Percentiles rank a stretch among this genome's conserved stretches.
phyloP scores from a whole-genome alignment of 495 filamentous ascomycete genomes.

The Hyaloscypha bicolor region DNA sequence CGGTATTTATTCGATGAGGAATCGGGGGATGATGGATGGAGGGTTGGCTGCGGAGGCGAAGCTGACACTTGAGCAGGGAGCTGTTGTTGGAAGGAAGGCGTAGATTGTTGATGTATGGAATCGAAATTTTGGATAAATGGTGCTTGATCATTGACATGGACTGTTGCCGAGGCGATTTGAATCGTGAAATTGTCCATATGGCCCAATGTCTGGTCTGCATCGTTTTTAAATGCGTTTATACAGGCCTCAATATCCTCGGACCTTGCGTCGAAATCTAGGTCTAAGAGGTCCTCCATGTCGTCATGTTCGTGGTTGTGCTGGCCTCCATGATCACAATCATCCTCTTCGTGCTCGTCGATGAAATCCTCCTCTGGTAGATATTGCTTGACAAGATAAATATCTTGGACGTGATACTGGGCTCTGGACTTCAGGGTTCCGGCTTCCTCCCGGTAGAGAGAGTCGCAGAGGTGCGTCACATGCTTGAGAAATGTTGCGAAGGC shows the following conservation, averaged over 20 bases:
- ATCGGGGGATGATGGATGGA: neutral
- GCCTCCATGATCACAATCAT: constrained; percentile 1
- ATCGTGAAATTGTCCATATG: neutral
- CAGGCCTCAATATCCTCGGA: constrained; percentile 1
- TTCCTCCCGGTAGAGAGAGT: constrained; percentile 18
- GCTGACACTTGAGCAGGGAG: neutral
- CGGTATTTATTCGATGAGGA: constrained; percentile 6
- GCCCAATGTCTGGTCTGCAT: neutral
- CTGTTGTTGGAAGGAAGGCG: neutral
- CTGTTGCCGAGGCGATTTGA: neutral
- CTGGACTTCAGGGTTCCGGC: constrained; percentile 1
- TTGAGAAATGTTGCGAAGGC: constrained; percentile 19
- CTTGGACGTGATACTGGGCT: constrained; percentile 18
- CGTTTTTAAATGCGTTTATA: neutral
- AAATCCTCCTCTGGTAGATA: constrained; percentile 27
- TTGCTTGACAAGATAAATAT: constrained; percentile 22
- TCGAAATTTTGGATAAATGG: neutral
- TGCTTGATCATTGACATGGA: neutral
- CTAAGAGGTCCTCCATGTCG: neutral
- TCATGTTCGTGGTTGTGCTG: neutral
- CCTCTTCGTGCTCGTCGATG: constrained; percentile 5
- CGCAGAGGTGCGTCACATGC: constrained; percentile 23
- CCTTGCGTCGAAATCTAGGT: constrained; percentile 11
- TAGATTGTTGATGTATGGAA: neutral
- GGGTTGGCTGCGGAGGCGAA: neutral